Conservation (phyloP, 1,284 basidiomycete genomes). For the Cutaneotrichosporon sp. region DNA sequence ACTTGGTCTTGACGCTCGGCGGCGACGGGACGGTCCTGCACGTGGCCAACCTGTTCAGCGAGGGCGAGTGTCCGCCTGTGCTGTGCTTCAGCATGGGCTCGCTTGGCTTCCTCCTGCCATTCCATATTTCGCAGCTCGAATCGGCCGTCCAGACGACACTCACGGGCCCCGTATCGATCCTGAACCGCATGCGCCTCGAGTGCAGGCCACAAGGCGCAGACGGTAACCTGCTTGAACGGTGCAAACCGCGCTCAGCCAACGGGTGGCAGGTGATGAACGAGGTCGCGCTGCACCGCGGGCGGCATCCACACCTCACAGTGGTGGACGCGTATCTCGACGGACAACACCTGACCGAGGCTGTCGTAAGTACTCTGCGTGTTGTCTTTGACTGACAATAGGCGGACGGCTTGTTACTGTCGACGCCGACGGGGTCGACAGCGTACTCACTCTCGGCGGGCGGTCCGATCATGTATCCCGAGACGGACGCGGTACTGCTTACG, state of each 20-base stretch:
- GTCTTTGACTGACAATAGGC: conserved; percentile 55
- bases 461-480: conserved; percentile 89
- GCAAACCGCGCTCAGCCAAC: conserved; percentile 31
- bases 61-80: conserved; percentile 83
- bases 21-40: conserved; percentile 95
- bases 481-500: conserved; percentile 83
- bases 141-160: conserved; percentile 70
- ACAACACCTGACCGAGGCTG: conserved; percentile 89
- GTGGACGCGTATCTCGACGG: conserved; percentile 95
- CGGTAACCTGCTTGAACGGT: conserved; percentile 53
- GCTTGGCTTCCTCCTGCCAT: conserved; percentile 87
- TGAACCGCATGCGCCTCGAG: conserved; percentile 79
- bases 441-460: conserved; percentile 94
- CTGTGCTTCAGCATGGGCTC: conserved; percentile 95
- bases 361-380: conserved; percentile 57
- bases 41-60: conserved; percentile 82
- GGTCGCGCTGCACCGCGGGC: conserved; percentile 83
- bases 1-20: conserved; percentile 85
- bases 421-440: conserved; percentile 93
- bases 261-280: conserved; percentile 99
- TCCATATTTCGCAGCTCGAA: conserved; percentile 56
- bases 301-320: conserved; percentile 84
- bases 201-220: conserved; percentile 67
- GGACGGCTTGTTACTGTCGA: conserved; percentile 89
- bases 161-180: conserved; percentile 52